Percentiles rank a stretch among this genome's conserved stretches.
phyloP scores from a whole-genome alignment of 164 flowering plant species.

The Saururus chinensis region DNA sequence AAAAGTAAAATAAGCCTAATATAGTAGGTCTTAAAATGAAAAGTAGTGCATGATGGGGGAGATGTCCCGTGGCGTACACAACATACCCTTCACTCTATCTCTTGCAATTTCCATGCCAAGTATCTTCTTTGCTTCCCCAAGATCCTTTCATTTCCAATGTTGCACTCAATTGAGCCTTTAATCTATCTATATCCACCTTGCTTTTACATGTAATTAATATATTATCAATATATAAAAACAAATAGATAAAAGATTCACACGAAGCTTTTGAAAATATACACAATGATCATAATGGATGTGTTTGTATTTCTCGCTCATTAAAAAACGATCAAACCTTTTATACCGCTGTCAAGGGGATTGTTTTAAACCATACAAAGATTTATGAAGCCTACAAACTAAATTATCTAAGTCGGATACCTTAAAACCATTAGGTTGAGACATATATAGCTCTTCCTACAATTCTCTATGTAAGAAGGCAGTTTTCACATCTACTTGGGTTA shows the following conservation, averaged over 20 bases:
- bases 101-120: background rate
- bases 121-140: background rate
- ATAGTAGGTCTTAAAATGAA: too few species aligned
- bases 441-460: background rate
- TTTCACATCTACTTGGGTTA: background rate
- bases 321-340: background rate
- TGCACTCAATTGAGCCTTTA: background rate
- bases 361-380: too few species aligned
- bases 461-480: background rate
- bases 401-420: background rate
- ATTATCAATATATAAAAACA: constrained; percentile 1
- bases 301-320: background rate
- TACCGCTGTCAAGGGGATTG: too few species aligned
- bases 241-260: constrained; percentile 3
- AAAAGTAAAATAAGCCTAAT: too few species aligned
- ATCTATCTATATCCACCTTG: background rate
- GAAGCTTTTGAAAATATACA: background rate
- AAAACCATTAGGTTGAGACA: background rate
- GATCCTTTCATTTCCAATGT: background rate
- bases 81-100: background rate
- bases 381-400: too few species aligned
- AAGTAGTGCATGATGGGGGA: too few species aligned
- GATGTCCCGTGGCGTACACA: too few species aligned
- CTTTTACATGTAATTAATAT: background rate
- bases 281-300: background rate